These are phyloP conservation scores for Gossypium stocksii DNA, from an alignment of 345 rosid species.

Conservation along the genomic window DNA sequence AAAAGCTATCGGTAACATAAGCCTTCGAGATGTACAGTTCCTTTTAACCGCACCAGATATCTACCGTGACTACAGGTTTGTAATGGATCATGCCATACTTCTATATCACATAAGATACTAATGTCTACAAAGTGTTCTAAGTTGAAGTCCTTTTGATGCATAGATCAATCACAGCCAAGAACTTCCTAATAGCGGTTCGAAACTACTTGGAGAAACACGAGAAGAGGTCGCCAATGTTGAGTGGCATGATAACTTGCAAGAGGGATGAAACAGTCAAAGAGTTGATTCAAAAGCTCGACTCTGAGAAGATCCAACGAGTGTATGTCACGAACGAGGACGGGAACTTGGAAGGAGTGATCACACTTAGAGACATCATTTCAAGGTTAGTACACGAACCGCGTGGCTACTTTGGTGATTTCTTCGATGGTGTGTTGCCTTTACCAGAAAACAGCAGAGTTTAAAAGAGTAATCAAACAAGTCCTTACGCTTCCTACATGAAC, in stretches of 20 bases:
- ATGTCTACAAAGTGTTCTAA: not conserved
- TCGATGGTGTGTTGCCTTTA: constrained; percentile 80
- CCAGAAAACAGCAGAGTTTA: constrained; percentile 75
- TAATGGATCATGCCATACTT: not conserved
- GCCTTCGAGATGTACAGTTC: constrained; percentile 83
- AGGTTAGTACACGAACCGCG: constrained; percentile 90
- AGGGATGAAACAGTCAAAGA: constrained; percentile 61
- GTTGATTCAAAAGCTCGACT: constrained; percentile 66
- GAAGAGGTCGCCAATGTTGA: constrained; percentile 45
- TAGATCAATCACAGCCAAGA: constrained; percentile 86
- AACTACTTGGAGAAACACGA: constrained; percentile 55
- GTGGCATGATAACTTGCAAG: constrained; percentile 72
- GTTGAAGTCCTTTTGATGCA: not conserved
- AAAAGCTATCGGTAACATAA: constrained; percentile 84
- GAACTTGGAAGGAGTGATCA: constrained; percentile 86
- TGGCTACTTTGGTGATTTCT: constrained; percentile 96
- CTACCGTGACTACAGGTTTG: constrained; percentile 77
- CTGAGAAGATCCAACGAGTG: constrained; percentile 62
- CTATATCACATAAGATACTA: not conserved
- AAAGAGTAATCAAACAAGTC: constrained; percentile 14
- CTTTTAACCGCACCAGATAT: constrained; percentile 91
- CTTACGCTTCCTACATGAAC: not conserved
- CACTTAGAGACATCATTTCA: constrained; percentile 84
- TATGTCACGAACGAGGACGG: constrained; percentile 79
- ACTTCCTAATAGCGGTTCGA: constrained; percentile 64